phyloP scores from a whole-genome alignment of 148 eudicot genomes.

The Chenopodium formosanum region DNA sequence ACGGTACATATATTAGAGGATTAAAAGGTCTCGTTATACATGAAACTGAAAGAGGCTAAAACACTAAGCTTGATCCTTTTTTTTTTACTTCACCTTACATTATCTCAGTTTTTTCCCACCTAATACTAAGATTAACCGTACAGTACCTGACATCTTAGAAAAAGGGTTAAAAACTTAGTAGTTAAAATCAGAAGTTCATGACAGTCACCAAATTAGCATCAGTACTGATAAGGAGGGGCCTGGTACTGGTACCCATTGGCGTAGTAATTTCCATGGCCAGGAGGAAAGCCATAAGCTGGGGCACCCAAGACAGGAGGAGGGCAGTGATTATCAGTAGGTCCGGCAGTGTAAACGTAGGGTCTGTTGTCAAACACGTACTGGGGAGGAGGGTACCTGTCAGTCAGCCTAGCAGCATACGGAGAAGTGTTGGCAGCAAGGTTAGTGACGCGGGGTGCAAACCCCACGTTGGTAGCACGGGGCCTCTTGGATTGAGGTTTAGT shows the following conservation, averaged over 20 bases:
- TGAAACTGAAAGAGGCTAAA: conserved; percentile 40
- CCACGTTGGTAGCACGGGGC: conserved; percentile 75
- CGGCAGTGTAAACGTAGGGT: conserved; percentile 63
- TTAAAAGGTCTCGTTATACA: conserved; percentile 61
- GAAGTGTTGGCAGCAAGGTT: conserved; percentile 56
- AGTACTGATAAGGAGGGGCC: conserved; percentile 65
- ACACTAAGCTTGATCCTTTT: conserved; percentile 15
- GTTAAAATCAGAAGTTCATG: conserved; percentile 45
- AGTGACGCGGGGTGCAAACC: conserved; percentile 54
- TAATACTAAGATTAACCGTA: conserved; percentile 48
- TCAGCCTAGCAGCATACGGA: conserved; percentile 55
- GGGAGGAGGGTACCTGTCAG: conserved; percentile 68
- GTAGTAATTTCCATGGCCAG: conserved; percentile 76
- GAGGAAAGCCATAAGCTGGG: conserved; percentile 60
- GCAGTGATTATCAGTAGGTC: conserved; percentile 52
- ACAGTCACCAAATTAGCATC: conserved; percentile 51
- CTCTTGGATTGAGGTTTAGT: conserved; percentile 91
- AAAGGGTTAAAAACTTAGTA: conserved; percentile 75
- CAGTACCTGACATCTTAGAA: conserved; percentile 46
- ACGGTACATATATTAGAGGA: conserved; percentile 61
- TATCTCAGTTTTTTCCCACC: conserved; percentile 27
- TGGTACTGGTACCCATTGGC: conserved; percentile 85
- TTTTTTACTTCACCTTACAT: conserved; percentile 13
- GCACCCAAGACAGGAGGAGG: conserved; percentile 53
- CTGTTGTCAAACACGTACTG: conserved; percentile 83